These are phyloP conservation scores for Vitis rotundifolia DNA, from an alignment of 164 flowering plant species.

Conservation along the genomic window DNA sequence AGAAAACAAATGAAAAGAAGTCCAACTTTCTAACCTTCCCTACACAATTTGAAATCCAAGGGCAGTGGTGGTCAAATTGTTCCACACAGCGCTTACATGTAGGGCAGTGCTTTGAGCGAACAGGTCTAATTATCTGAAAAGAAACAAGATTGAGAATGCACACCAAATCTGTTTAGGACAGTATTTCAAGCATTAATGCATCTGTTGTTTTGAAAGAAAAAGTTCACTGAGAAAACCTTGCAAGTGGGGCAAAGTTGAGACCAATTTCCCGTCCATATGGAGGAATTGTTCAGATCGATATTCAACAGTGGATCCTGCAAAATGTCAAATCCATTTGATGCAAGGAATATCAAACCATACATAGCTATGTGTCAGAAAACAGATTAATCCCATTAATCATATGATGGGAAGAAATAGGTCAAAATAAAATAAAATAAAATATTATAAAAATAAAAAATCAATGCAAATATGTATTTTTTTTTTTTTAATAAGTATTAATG, in stretches of 20 bases:
- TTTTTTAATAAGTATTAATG: too few species aligned
- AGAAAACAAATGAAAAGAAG: background rate
- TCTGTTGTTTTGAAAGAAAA: background rate
- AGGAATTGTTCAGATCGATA: slow-evolving; percentile 59
- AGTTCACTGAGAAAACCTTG: slow-evolving; percentile 56
- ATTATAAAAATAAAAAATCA: background rate
- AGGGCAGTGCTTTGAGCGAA: slow-evolving; percentile 96
- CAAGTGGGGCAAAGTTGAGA: slow-evolving; percentile 97
- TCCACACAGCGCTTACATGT: slow-evolving; percentile 86
- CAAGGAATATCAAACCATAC: background rate
- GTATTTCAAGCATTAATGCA: slow-evolving; percentile 3
- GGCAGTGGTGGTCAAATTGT: slow-evolving; percentile 99
- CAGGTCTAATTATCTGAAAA: slow-evolving; percentile 84
- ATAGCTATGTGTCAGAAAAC: background rate
- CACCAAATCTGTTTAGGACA: background rate
- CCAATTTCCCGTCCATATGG: slow-evolving; percentile 87
- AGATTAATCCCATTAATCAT: background rate
- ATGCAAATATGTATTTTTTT: background rate
- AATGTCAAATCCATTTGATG: slow-evolving; percentile 1
- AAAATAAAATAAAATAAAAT: background rate
- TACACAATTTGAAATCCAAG: slow-evolving; percentile 98
- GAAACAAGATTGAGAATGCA: background rate
- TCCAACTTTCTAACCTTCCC: slow-evolving; percentile 64
- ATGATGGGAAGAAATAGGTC: background rate
- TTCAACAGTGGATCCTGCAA: slow-evolving; percentile 78